Evolutionary conservation across 1,284 basidiomycete species (phyloP), one percentile per base, ranked within the genome.

Genomic region (Puccinia novopanici): DNA sequence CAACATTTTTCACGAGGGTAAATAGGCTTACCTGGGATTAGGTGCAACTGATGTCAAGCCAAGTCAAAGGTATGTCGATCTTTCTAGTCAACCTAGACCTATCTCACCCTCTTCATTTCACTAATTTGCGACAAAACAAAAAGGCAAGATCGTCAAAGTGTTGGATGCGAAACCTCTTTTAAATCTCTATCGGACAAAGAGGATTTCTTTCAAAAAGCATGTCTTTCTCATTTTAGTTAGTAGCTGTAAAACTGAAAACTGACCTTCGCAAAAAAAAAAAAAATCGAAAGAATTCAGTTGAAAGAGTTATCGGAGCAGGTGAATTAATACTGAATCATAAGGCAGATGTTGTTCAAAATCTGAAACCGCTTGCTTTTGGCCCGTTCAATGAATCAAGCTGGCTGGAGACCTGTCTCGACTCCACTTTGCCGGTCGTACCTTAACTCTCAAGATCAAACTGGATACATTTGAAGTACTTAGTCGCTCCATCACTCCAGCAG

Each of bases 391-490:
- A 59, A n/a, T 61, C 27, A 19, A 74, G 72, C n/a, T 74, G 37
- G 72, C 72, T 27, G 45, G 15, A 59, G 72, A 74, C 45, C 37
- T 74, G 55, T 40, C 52, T 59, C 30, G 72, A 61, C 72, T 57
- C 9, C 37, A 55, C 8, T 74, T 74, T 48, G 55, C 54, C 15
- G 72, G 72, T 37, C 52, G 55, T n/a, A 74, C 72, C 55, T 42
- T 74, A 13, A 74, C 72, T 22, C 40, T 74, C 2, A 74, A 74
- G n/a, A 37, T 74, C n/a, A 74, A 74, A 27, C 55, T 74, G 24
- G 72, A 74, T 27, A 74, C 54, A 1, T 74, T 74, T 74, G 54
- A 74, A 61, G 72, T 74, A 4, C 55, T 74, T 2, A 74, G 45
- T 50, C 70, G 70, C 4, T 72, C 70, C 19, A 54, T 72, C 50